Base-by-base conservation (phyloP, 257 asterid genomes). In the Solanum neorickii region DNA sequence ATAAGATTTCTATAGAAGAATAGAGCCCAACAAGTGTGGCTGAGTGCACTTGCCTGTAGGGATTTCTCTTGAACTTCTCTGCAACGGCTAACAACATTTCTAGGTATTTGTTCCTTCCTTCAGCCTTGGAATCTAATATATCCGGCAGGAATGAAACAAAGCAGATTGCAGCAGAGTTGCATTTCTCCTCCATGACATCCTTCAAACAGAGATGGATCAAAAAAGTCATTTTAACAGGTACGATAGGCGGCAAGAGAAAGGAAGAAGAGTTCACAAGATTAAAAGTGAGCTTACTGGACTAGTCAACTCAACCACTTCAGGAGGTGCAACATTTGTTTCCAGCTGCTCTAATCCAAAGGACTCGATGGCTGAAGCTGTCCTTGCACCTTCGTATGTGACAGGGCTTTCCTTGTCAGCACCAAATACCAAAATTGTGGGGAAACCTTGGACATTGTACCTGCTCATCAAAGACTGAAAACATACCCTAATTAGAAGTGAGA, bases 371-470 rank as follows among this genome's bases (percentile, higher is more conserved):
- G 97, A 86, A 87, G 99, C 98, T 84, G 98, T 88, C 91, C 99
- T 95, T 87, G 95, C 97, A 29, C 98, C 98, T 90, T 95, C 98
- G 49, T 94, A 97, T 25, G 95, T 93, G 59, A 91, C 56, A n/a
- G 99, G 99, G 73, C 91, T 91, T 59, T 94, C 96, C 92, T 95
- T 97, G 92, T 94, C 98, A 39, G 98, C 97, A 83, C 99, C 98
- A 88, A 95, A 97, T 74, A 97, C 98, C 94, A 97, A 91, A 92
- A 97, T 97, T 33, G 98, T 97, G 27, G 99, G 99, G 91, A 97
- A 97, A 88, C 98, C 99, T 94, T 97, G 94, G 82, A 97, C 99
- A 18, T 88, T 94, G 92, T 88, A 97, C 94, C 98, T 97, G 98
- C 99, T 92, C 99, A 94, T 94, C 90, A 97, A 89, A 92, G 99